Evolutionary conservation across 164 flowering plant genomes (phyloP), one percentile per base, ranked within the genome.

Genomic region (Aristolochia contorta): DNA sequence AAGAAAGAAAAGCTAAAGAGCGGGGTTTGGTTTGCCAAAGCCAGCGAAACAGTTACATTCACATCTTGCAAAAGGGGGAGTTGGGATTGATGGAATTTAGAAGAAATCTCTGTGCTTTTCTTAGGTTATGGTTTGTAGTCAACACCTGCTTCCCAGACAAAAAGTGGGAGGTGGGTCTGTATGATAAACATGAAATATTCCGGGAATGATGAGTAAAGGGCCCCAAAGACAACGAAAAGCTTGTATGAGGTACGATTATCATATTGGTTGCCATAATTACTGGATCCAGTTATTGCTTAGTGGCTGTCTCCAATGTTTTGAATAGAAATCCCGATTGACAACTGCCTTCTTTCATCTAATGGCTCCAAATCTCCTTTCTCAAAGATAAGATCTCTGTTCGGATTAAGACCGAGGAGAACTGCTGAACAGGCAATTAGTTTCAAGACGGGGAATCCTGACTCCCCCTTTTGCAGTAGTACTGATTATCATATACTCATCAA

Each of bases 141-240:
- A 82, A 79, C 79, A 81, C 74, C 80, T 72, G 79, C 77, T 74
- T 79, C 69, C 27, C 75, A 68, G 81, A 79, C 86, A 79, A 72
- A 82, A 86, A 76, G 79, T 45, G 47, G 56, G 53, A 52, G 43
- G 77, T 78, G 79, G 85, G 85, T 69, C 78, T 76, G 50, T 19
- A 27, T 61, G 58, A 62, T 69, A 23, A 70, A 58, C 69, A 62
- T 63, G 71, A 80, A 77, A 81, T 80, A 82, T 79, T 79, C 92
- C 79, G 59, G 55, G 71, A 76, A 80, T 79, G 80, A 80, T 79
- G 76, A 74, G 67, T 54, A 58, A 78, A 75, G 69, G 80, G 68
- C 64, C 78, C 67, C 71, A 58, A 61, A 64, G 56, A 65, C 54
- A 63, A 69, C 25, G 30, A 59, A 65, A 52, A 49, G 56, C 62